phyloP scores from a whole-genome alignment of 2,329 filamentous ascomycete genomes.

The Ascochyta clinopodiicola region DNA sequence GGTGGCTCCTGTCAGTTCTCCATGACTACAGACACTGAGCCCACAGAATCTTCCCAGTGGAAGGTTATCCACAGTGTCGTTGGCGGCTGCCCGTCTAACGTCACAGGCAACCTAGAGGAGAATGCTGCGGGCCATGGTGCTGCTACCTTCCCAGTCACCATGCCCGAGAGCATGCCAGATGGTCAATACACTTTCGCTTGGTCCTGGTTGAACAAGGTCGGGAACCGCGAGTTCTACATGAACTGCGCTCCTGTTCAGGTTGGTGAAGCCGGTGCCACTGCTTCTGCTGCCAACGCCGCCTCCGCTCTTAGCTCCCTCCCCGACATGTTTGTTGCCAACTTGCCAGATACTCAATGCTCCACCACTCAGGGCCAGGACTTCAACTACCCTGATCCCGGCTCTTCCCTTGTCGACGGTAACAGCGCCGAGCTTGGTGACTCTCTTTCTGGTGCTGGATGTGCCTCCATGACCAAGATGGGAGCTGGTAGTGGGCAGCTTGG shows the following conservation, averaged over 20 bases:
- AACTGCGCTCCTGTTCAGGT: constrained; percentile 84
- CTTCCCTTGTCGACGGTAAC: constrained; percentile 49
- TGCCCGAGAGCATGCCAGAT: constrained; percentile 72
- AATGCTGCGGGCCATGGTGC: constrained; percentile 59
- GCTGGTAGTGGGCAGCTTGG: constrained; percentile 41
- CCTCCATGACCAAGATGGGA: constrained; percentile 36
- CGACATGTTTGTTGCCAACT: constrained; percentile 77
- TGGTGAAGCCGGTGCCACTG: constrained; percentile 55
- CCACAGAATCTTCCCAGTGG: constrained; percentile 66
- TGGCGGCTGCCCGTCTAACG: constrained; percentile 79
- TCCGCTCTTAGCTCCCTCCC: constrained; percentile 66
- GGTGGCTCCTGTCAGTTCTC: constrained; percentile 92
- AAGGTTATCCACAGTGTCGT: constrained; percentile 89
- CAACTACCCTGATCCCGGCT: constrained; percentile 72
- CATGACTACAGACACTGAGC: constrained; percentile 80
- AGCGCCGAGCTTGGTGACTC: constrained; percentile 42
- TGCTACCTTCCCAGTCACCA: constrained; percentile 69
- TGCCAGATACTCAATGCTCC: constrained; percentile 61
- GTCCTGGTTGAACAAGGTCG: constrained; percentile 93
- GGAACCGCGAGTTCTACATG: constrained; percentile 98
- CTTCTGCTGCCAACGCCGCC: constrained; percentile 19
- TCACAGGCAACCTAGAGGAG: constrained; percentile 51
- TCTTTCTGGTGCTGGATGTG: constrained; percentile 38
- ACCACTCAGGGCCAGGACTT: constrained; percentile 54
- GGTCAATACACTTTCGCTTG: constrained; percentile 84